Evolutionary conservation across 768 basidiomycete genomes (phyloP), one percentile per base, ranked within the genome.

Genomic region (Coprinopsis sp.): DNA sequence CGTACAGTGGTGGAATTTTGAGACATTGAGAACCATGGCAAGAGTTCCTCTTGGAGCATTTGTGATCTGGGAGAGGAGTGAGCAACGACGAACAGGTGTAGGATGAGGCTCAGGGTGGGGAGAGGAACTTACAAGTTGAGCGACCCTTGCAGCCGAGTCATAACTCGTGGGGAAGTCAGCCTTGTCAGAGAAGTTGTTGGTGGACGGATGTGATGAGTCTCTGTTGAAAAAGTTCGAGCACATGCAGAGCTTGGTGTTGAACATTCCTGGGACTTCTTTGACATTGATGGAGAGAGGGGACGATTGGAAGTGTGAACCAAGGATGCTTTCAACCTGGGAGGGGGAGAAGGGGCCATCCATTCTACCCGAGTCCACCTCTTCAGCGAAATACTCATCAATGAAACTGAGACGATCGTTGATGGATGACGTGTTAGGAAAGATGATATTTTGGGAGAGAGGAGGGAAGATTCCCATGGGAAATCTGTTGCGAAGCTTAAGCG

Each of bases 401-500:
- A 46, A 49, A 3, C 46, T 49, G 2, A 11, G 1, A 31, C 56
- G 37, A 3, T 51, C 40, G 0, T 22, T 1, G 14, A 48, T 37
- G 0, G 55, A 60, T 0, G 53, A 46, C 31, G 60, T 52, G 36
- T 64, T 60, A 0, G 44, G 46, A 12, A 63, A 45, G 13, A 64
- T 60, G 33, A 57, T 43, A 2, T 56, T 52, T 3, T 40, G 4
- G 2, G 19, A 6, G 24, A 59, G 47, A 11, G 21, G 3, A 31
- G 66, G 62, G 52, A 71, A 64, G 3, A 51, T 30, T 0, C 67
- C 66, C 3, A 70, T 43, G 0, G 64, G 65, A 42, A 70, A 69
- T 3, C 65, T 63, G 7, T 57, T n/a, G n/a, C n/a, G n/a, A n/a
- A n/a, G n/a, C n/a, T n/a, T n/a, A n/a, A n/a, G n/a, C n/a, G n/a